Evolutionary conservation across 371 early-diverging fungal genomes (phyloP).

Genomic region (Mucor plumbeus): DNA sequence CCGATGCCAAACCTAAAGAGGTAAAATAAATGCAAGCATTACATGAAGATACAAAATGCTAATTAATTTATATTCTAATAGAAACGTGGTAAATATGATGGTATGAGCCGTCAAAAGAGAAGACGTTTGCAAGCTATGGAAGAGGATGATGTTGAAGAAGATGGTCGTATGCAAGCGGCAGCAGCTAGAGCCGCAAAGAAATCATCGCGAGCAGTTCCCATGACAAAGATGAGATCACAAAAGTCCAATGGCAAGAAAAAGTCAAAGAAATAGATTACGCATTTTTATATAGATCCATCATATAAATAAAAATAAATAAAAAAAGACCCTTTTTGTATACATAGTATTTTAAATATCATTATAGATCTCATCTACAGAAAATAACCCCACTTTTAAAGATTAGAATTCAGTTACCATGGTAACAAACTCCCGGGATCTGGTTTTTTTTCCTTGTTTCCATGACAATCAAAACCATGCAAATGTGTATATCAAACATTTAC

Average conservation of each 20-base stretch:
- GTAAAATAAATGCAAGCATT: not conserved
- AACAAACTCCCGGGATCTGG: not conserved
- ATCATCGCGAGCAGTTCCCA: slow-evolving; percentile 46
- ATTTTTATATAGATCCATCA: not conserved
- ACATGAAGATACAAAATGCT: not conserved
- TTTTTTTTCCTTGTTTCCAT: not conserved
- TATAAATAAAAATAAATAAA: slow-evolving; percentile 1
- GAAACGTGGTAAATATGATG: slow-evolving; percentile 67
- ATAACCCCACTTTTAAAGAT: not conserved
- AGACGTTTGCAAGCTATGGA: slow-evolving; percentile 62
- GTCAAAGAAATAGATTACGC: slow-evolving; percentile 20
- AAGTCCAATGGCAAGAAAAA: slow-evolving; percentile 25
- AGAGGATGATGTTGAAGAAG: slow-evolving; percentile 60
- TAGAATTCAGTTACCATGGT: not conserved
- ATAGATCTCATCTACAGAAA: not conserved
- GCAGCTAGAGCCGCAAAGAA: slow-evolving; percentile 65
- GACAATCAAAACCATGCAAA: not conserved
- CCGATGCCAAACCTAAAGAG: slow-evolving; percentile 35
- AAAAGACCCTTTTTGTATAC: not conserved
- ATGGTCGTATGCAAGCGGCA: slow-evolving; percentile 40
- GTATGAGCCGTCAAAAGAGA: slow-evolving; percentile 71
- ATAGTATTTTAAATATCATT: not conserved
- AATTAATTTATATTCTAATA: not conserved
- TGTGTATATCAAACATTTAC: not conserved
- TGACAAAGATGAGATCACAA: slow-evolving; percentile 24